Conservation (phyloP, 1,284 basidiomycete genomes). For the Moniliophthora roreri region DNA sequence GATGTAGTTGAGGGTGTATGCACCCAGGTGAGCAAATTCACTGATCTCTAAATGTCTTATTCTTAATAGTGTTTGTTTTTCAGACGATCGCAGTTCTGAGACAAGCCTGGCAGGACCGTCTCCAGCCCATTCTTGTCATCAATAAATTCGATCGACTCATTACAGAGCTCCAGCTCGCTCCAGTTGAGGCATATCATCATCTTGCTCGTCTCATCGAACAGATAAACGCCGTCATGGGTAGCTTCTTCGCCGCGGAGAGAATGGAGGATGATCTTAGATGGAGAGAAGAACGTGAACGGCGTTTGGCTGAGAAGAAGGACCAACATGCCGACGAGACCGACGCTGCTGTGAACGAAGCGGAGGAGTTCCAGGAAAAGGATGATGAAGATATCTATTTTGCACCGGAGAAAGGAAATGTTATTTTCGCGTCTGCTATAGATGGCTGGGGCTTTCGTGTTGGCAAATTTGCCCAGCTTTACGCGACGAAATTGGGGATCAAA, state of each 20-base stretch:
- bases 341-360: constrained; percentile 52
- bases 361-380: constrained; percentile 88
- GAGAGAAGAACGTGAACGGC: constrained; percentile 88
- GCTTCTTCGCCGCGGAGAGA: constrained; percentile 93
- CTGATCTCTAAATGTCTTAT: neutral
- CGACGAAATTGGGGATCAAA: constrained; percentile 89
- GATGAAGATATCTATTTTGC: constrained; percentile 99
- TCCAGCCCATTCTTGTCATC: constrained; percentile 92
- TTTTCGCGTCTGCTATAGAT: constrained; percentile 96
- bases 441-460: constrained; percentile 97
- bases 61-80: neutral
- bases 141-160: constrained; percentile 98
- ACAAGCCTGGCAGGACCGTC: constrained; percentile 91
- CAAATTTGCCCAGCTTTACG: constrained; percentile 93
- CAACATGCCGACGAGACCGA: constrained; percentile 66
- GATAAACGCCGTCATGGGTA: constrained; percentile 98
- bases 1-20: constrained; percentile 99
- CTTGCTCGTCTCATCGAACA: constrained; percentile 93
- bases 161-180: constrained; percentile 90
- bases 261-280: constrained; percentile 97
- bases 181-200: constrained; percentile 94
- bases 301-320: constrained; percentile 75
- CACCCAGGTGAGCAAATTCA: constrained; percentile 80
- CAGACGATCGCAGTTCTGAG: constrained; percentile 94
- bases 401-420: constrained; percentile 93